These are phyloP conservation scores for Phytophthora fragariaefolia DNA, from an alignment of 352 stramenopile species.

Conservation along the genomic window DNA sequence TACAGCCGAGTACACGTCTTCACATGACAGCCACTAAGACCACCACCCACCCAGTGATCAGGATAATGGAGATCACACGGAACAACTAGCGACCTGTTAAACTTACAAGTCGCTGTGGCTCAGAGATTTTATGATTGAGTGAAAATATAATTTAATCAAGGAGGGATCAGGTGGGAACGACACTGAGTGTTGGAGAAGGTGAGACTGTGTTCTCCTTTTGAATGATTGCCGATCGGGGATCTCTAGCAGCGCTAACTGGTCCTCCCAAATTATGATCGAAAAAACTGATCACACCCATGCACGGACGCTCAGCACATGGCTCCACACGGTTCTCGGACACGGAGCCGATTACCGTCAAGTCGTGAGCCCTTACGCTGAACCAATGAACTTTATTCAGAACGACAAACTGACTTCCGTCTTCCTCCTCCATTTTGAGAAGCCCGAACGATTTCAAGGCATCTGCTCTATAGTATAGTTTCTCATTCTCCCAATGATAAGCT, in stretches of 20 bases:
- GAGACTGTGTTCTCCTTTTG: neutral
- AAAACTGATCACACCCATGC: slow-evolving; percentile 18
- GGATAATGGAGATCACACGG: no score
- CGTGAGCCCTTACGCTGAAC: slow-evolving; percentile 13
- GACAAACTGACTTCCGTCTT: slow-evolving; percentile 22
- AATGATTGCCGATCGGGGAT: neutral
- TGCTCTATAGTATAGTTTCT: slow-evolving; percentile 9
- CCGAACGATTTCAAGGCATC: slow-evolving; percentile 25
- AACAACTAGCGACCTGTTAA: no score
- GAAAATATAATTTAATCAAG: neutral
- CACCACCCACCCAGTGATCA: no score
- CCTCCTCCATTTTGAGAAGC: slow-evolving; percentile 25
- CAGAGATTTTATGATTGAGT: no score
- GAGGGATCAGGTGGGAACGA: neutral
- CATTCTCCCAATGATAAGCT: slow-evolving; percentile 21
- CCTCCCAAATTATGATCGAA: slow-evolving; percentile 21
- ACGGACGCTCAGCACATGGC: slow-evolving; percentile 17
- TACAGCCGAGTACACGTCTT: slow-evolving; percentile 53
- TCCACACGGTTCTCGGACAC: slow-evolving; percentile 9
- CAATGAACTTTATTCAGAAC: slow-evolving; percentile 21
- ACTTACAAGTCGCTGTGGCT: no score
- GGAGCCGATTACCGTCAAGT: slow-evolving; percentile 21
- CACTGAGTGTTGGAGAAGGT: neutral
- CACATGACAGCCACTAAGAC: slow-evolving; percentile 52
- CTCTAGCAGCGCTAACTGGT: neutral